Base-by-base conservation (phyloP, 2,329 filamentous ascomycete genomes). In the Claviceps sp. region DNA sequence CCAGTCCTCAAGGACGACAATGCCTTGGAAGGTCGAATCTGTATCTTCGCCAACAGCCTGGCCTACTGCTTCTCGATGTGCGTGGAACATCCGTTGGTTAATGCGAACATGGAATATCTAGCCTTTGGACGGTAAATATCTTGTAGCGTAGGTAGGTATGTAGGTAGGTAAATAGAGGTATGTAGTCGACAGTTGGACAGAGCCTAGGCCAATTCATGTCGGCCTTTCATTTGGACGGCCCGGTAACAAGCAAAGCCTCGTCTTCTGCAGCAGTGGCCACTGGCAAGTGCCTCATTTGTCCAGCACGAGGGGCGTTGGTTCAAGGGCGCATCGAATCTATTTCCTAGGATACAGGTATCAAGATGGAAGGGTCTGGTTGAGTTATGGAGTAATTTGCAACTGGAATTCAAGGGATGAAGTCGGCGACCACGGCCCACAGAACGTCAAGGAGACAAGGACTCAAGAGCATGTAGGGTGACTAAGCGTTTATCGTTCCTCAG, bases 391-490 rank as follows among this genome's bases (percentile, higher is more conserved):
- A 43, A 47, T 20, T 36, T 9, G 22, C 29, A 36, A 50, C 52
- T 53, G 52, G 48, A 53, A 53, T 53, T 48, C 45, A 53, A 53
- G 52, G 52, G 52, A 51, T 50, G 52, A 29, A 29, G 50, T 48
- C 22, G 44, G 26, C 44, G 17, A 14, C 26, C 13, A 16, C 17
- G 23, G n/a, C n/a, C 44, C 44, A 36, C 44, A 17, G 14, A 11
- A n/a, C 34, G 3, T 11, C n/a, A 8, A n/a, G n/a, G n/a, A n/a
- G n/a, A n/a, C n/a, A n/a, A n/a, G n/a, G n/a, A n/a, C n/a, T n/a
- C n/a, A n/a, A 22, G 17, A 16, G 5, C 37, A n/a, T 37, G 11
- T 4, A 34, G 5, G 45, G 5, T 47, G 45, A 47, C 45, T 47
- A 47, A 47, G 45, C 43, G 6, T 3, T 7, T 9, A 14, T 11